These are phyloP conservation scores for Populus tomentosa DNA, from an alignment of 441 rosid genomes.

Conservation along the genomic window DNA sequence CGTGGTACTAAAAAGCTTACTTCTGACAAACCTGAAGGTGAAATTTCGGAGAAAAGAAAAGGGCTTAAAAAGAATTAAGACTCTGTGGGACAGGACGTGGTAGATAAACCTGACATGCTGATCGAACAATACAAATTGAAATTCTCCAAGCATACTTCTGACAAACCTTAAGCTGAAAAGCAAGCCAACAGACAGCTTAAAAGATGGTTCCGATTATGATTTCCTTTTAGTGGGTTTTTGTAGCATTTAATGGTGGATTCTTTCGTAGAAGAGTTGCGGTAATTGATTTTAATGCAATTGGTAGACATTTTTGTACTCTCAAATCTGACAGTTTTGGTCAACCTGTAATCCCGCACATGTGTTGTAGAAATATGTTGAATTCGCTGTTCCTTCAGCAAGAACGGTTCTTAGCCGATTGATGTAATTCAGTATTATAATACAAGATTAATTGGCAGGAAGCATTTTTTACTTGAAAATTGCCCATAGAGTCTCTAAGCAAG, in stretches of 20 bases:
- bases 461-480: too few relatives aligned
- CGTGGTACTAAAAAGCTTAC: conserved; percentile 41
- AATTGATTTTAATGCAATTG: background rate
- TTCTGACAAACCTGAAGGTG: conserved; percentile 27
- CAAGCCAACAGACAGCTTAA: conserved; percentile 45
- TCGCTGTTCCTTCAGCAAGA: background rate
- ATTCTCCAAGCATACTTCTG: conserved; percentile 51
- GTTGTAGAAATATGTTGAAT: background rate
- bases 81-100: conserved; percentile 41
- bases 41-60: conserved; percentile 24
- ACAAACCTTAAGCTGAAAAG: conserved; percentile 39
- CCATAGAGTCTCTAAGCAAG: too few relatives aligned
- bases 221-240: background rate
- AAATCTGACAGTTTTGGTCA: background rate
- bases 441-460: background rate
- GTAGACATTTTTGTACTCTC: background rate
- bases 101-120: conserved; percentile 65
- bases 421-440: background rate
- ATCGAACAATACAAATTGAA: conserved; percentile 66
- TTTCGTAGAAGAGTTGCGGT: background rate
- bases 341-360: background rate
- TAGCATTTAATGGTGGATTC: background rate
- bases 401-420: background rate
- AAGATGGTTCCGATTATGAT: conserved; percentile 64
- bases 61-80: conserved; percentile 46